Evolutionary conservation across 352 stramenopile genomes (phyloP), one percentile per base, ranked within the genome.

Genomic region (Globisporangium alternatum): DNA sequence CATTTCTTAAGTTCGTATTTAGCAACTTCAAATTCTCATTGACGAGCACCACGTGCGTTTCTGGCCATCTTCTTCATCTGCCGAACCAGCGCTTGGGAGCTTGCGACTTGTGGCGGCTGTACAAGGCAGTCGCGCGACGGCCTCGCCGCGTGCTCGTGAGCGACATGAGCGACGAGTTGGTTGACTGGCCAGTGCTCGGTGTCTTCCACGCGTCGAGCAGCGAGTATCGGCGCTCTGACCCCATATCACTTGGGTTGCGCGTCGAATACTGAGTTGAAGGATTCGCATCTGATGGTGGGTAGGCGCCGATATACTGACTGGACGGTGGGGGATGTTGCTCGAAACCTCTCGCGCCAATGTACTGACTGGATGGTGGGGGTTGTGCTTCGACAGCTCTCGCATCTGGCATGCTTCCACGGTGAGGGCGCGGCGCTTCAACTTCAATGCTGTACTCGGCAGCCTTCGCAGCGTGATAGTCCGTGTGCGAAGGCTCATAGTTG

Each of bases 391-490:
- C 53, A 6, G 62, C 60, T 22, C 66, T 54, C n/a, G 69, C 63
- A 8, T 72, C 66, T 0, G 79, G 77, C 41, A 86, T 44, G 39
- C 77, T 86, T 19, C 72, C 78, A 52, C 80, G 78, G 25, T 72
- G 77, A 1, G 70, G 56, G 33, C 51, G 62, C 22, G 57, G 70
- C 37, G 64, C 63, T 2, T 81, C 71, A 19, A 58, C 64, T 35
- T 88, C 69, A 10, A 86, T 70, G n/a, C 85, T 80, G 51, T 93
- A 93, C 57, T 93, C 72, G 0, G 73, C 76, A 43, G 84, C 82
- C 56, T 91, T 90, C 19, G 61, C 86, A 13, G 84, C 89, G 56
- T 91, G 84, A 56, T 93, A 93, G 35, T 88, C 70, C 3, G 75
- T 83, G 43, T 90, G 76, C 6, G 78, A 68, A 9, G 83, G 82